A percentile compares a stretch with the other conserved stretches of the same genome.
phyloP scores from a whole-genome alignment of 1,139 yeast species.

The Pichia sorboxylosa region DNA sequence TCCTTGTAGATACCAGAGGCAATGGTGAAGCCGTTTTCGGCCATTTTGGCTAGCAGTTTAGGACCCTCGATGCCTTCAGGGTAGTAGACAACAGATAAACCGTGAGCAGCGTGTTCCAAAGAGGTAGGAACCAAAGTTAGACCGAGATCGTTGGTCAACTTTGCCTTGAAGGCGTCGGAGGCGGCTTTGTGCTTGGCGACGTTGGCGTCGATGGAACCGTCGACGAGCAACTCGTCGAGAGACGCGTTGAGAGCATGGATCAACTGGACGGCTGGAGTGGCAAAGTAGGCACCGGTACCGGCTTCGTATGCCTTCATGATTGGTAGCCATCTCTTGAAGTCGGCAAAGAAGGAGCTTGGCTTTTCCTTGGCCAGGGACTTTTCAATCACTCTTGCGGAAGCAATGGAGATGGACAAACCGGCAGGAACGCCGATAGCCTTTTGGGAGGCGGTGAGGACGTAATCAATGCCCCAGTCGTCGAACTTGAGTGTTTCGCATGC shows the following conservation, averaged over 20 bases:
- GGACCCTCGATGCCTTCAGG: slow-evolving; percentile 67
- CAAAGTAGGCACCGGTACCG: slow-evolving; percentile 78
- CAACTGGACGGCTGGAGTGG: slow-evolving; percentile 87
- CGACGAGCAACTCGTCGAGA: slow-evolving; percentile 55
- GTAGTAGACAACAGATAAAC: slow-evolving; percentile 77
- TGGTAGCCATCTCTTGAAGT: slow-evolving; percentile 79
- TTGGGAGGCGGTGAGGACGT: slow-evolving; percentile 83
- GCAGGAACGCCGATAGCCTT: slow-evolving; percentile 94
- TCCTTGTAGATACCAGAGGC: slow-evolving; percentile 90
- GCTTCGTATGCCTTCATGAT: slow-evolving; percentile 79
- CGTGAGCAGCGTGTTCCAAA: slow-evolving; percentile 65
- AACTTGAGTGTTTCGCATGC: slow-evolving; percentile 82
- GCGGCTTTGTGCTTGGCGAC: slow-evolving; percentile 51
- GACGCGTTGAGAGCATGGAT: slow-evolving; percentile 74
- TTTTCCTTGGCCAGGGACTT: slow-evolving; percentile 47
- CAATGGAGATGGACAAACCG: slow-evolving; percentile 70
- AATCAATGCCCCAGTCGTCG: slow-evolving; percentile 86
- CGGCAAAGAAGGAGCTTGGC: slow-evolving; percentile 53
- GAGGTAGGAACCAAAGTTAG: slow-evolving; percentile 54
- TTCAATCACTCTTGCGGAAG: slow-evolving; percentile 63
- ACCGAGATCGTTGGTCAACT: slow-evolving; percentile 39
- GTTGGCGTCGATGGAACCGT: slow-evolving; percentile 44
- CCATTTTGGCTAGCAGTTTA: slow-evolving; percentile 44
- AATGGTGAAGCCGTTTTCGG: slow-evolving; percentile 60
- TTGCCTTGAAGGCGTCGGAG: slow-evolving; percentile 55